Conservation (phyloP, 768 basidiomycete species). For the Tulasnella sp. region DNA sequence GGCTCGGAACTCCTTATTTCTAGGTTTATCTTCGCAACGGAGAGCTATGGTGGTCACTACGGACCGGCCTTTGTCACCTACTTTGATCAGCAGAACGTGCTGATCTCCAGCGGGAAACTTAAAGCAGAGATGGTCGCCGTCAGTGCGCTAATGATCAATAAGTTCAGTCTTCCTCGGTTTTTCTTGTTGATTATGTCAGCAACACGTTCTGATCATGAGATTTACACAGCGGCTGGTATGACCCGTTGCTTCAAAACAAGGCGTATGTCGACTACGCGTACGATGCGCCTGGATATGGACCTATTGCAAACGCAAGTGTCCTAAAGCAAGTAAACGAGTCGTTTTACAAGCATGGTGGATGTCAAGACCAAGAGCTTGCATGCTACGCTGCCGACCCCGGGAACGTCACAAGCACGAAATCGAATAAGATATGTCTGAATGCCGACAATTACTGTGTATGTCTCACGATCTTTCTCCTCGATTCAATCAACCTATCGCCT, state of each 20-base stretch:
- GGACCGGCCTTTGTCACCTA: slow-evolving; percentile 53
- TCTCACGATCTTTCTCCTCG: slow-evolving; percentile 2
- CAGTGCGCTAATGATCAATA: slow-evolving; percentile 55
- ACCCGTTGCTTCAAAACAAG: slow-evolving; percentile 51
- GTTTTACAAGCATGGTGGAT: slow-evolving; percentile 40
- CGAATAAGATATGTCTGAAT: slow-evolving; percentile 38
- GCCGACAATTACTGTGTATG: slow-evolving; percentile 50
- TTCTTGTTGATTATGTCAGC: neutral
- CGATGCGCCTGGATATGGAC: slow-evolving; percentile 56
- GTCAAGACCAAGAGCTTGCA: slow-evolving; percentile 41
- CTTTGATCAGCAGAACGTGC: slow-evolving; percentile 49
- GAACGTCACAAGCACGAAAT: slow-evolving; percentile 27
- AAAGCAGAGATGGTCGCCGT: slow-evolving; percentile 42
- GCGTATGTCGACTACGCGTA: slow-evolving; percentile 51
- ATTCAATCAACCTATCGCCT: neutral
- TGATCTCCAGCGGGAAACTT: slow-evolving; percentile 36
- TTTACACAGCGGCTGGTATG: slow-evolving; percentile 46
- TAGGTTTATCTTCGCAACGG: slow-evolving; percentile 53
- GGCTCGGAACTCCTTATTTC: neutral
- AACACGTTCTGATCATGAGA: too few relatives aligned
- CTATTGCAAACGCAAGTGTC: slow-evolving; percentile 39
- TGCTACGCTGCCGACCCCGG: slow-evolving; percentile 42
- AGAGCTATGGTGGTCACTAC: slow-evolving; percentile 60
- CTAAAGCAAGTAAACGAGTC: slow-evolving; percentile 38
- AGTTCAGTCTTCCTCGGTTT: slow-evolving; percentile 27